Conservation (phyloP, 345 rosid species). For the Arabis alpina region DNA sequence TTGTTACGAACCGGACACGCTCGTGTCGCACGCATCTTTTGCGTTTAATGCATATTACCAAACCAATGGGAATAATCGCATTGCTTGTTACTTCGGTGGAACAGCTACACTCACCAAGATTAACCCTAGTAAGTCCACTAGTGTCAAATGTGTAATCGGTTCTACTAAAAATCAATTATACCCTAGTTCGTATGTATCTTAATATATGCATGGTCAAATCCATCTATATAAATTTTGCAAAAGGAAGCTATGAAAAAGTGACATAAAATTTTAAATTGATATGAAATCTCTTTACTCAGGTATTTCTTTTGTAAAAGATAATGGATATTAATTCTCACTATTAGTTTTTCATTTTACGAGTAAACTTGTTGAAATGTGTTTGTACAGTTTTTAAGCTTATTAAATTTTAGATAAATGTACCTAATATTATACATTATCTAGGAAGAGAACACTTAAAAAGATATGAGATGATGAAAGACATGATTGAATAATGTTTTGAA, state of each 20-base stretch:
- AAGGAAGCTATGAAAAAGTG: background rate
- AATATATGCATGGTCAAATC: background rate
- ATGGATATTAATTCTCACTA: too few species aligned
- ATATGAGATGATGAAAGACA: background rate
- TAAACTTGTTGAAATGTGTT: too few species aligned
- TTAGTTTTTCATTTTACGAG: too few species aligned
- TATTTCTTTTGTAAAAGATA: too few species aligned
- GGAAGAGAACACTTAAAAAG: background rate
- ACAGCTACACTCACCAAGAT: slow-evolving; percentile 63
- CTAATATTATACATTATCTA: background rate
- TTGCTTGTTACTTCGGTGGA: slow-evolving; percentile 88
- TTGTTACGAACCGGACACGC: slow-evolving; percentile 77
- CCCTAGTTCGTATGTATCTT: too few species aligned
- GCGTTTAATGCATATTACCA: slow-evolving; percentile 91
- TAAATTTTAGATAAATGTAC: too few species aligned
- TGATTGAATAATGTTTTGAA: background rate
- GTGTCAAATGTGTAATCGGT: background rate
- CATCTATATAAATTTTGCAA: background rate
- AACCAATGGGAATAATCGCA: slow-evolving; percentile 69
- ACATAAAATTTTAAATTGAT: background rate
- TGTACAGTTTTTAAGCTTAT: too few species aligned
- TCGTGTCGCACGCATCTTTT: slow-evolving; percentile 82
- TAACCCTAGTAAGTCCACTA: slow-evolving; percentile 69
- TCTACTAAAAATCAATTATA: background rate
- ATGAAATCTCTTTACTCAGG: too few species aligned